A percentile compares a stretch with the other conserved stretches of the same genome.
These are phyloP conservation scores for Rhizopus microsporus DNA, from an alignment of 371 early-diverging fungal genomes.

Conservation along the genomic window DNA sequence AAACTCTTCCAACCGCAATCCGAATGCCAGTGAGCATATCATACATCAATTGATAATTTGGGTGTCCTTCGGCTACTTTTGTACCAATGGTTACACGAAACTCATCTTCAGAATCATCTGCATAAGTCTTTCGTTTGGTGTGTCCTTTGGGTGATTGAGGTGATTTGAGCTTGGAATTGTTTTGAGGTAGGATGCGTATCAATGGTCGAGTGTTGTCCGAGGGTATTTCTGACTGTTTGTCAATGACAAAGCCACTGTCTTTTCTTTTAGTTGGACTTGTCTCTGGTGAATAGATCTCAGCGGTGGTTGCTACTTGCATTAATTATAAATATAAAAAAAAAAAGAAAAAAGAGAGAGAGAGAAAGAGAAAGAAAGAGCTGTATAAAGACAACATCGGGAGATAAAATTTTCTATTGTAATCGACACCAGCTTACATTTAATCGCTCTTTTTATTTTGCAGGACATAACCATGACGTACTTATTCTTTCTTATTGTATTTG, in stretches of 20 bases:
- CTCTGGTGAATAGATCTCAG: background rate
- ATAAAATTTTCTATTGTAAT: too few relatives aligned
- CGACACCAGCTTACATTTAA: too few relatives aligned
- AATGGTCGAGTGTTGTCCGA: too few relatives aligned
- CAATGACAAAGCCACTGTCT: slow-evolving; percentile 1
- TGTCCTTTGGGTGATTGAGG: slow-evolving; percentile 3
- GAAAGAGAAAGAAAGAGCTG: background rate
- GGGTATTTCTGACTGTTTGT: background rate
- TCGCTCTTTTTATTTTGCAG: too few relatives aligned
- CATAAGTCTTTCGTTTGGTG: slow-evolving; percentile 9
- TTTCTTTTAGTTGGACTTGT: slow-evolving; percentile 3
- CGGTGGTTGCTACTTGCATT: background rate
- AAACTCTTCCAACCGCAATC: slow-evolving; percentile 73
- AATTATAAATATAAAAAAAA: background rate
- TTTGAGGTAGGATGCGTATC: background rate
- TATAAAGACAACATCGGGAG: too few relatives aligned
- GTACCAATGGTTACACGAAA: slow-evolving; percentile 61
- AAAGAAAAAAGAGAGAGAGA: background rate
- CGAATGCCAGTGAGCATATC: slow-evolving; percentile 96
- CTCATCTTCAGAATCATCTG: slow-evolving; percentile 44
- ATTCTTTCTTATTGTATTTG: too few relatives aligned
- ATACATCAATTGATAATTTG: slow-evolving; percentile 90
- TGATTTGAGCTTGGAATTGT: background rate
- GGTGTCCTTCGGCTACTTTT: slow-evolving; percentile 66
- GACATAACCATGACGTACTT: too few relatives aligned